Percentiles rank a stretch among this genome's conserved stretches.
Evolutionary conservation across 306 rosid genomes (phyloP).

Genomic region (Cicer yamashitae): DNA sequence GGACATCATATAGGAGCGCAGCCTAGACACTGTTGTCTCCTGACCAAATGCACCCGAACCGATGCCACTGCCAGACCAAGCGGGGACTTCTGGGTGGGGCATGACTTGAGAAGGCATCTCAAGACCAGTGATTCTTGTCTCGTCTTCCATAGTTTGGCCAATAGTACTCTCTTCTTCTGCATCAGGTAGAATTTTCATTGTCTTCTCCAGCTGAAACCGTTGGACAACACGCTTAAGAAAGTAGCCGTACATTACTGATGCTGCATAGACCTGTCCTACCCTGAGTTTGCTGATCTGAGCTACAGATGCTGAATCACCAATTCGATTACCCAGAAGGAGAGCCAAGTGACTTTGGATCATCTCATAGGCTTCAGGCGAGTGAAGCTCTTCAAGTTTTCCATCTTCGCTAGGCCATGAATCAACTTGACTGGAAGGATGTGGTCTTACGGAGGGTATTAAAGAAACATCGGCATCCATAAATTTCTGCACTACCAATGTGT

Average conservation of each 20-base stretch:
- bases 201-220: constrained; percentile 95
- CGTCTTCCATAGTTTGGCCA: constrained; percentile 47
- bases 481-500: constrained; percentile 83
- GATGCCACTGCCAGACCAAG: constrained; percentile 56
- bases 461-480: constrained; percentile 86
- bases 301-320: constrained; percentile 67
- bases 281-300: constrained; percentile 85
- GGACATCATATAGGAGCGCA: constrained; percentile 85
- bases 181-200: constrained; percentile 75
- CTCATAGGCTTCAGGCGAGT: constrained; percentile 84
- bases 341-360: constrained; percentile 86
- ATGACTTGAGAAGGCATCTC: constrained; percentile 47
- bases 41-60: constrained; percentile 53
- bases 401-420: constrained; percentile 78
- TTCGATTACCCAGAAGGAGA: constrained; percentile 73
- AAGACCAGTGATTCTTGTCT: constrained; percentile 41
- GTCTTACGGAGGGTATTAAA: constrained; percentile 63
- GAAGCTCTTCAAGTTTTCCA: constrained; percentile 73
- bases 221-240: constrained; percentile 91
- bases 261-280: constrained; percentile 94
- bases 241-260: constrained; percentile 92
- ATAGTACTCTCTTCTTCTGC: constrained; percentile 51
- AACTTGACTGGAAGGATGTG: constrained; percentile 64
- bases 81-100: constrained; percentile 71
- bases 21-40: constrained; percentile 60